Percentiles rank a stretch among this genome's conserved stretches.
Evolutionary conservation across 768 basidiomycete species (phyloP).

Genomic region (Tremella mesenterica): DNA sequence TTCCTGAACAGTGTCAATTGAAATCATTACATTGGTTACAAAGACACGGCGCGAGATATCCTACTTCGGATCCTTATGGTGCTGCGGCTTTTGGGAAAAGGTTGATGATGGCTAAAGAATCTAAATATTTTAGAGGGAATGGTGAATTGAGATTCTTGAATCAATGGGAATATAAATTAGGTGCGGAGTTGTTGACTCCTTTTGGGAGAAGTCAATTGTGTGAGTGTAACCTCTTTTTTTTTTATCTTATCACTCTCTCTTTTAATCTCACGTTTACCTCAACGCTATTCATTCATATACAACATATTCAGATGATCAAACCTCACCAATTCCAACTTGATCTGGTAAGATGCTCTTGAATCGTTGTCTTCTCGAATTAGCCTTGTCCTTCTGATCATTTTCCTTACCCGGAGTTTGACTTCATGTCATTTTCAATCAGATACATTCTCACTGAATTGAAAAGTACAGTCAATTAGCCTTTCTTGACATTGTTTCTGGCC

Average conservation of each 20-base stretch:
- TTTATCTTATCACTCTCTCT: not conserved
- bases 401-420: too few species aligned
- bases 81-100: conserved; percentile 20
- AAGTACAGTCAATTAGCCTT: too few species aligned
- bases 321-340: not conserved
- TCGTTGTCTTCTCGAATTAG: too few species aligned
- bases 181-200: conserved; percentile 76
- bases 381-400: too few species aligned
- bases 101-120: conserved; percentile 12
- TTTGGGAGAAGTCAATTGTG: conserved; percentile 79
- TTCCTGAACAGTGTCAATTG: conserved; percentile 33
- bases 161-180: conserved; percentile 77
- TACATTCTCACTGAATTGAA: too few species aligned
- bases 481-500: too few species aligned
- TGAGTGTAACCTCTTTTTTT: conserved; percentile 10
- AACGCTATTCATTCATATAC: too few species aligned
- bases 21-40: conserved; percentile 41
- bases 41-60: conserved; percentile 42
- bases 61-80: conserved; percentile 28
- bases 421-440: too few species aligned
- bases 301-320: not conserved
- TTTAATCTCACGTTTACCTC: not conserved
- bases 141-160: conserved; percentile 70
- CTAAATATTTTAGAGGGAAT: conserved; percentile 45
- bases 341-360: too few species aligned